These are phyloP conservation scores for Westerdykella ornata DNA, from an alignment of 2,329 filamentous ascomycete genomes.

Conservation along the genomic window DNA sequence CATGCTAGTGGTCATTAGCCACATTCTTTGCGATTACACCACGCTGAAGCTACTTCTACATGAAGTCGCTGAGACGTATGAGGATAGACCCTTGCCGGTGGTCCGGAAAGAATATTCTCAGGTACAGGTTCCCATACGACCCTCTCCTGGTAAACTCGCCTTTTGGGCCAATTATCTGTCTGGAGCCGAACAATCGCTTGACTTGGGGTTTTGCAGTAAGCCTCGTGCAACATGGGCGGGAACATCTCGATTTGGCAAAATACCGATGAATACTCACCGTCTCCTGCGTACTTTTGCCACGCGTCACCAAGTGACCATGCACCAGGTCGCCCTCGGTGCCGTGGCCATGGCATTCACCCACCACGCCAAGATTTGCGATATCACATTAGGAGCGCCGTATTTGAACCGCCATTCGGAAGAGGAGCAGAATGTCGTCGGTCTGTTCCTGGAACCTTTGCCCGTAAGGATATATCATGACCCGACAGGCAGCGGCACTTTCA, in stretches of 20 bases:
- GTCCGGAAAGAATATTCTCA: constrained; percentile 2
- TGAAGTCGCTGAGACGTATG: constrained; percentile 20
- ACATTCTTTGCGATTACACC: constrained; percentile 34
- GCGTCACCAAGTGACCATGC: constrained; percentile 8
- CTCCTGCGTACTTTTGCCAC: not conserved
- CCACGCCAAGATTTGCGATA: constrained; percentile 9
- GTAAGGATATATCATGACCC: constrained; percentile 12
- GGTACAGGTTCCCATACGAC: not conserved
- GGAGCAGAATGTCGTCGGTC: constrained; percentile 19
- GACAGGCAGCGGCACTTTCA: constrained; percentile 1
- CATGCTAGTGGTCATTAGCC: constrained; percentile 22
- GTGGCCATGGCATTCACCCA: constrained; percentile 12
- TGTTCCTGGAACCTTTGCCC: constrained; percentile 29
- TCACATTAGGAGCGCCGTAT: constrained; percentile 24
- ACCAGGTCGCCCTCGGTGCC: constrained; percentile 19
- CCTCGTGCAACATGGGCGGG: constrained; percentile 2
- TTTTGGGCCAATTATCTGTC: constrained; percentile 7
- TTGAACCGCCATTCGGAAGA: constrained; percentile 17
- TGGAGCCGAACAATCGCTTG: not conserved
- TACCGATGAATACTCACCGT: constrained; percentile 1
- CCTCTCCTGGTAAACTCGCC: constrained; percentile 5
- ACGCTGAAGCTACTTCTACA: constrained; percentile 21
- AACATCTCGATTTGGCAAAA: constrained; percentile 1
- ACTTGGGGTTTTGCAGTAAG: too few relatives aligned
- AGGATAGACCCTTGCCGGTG: constrained; percentile 1